A percentile compares a stretch with the other conserved stretches of the same genome.
phyloP scores from a whole-genome alignment of 371 early-diverging fungal species.

The Saksenaea vasiformis region DNA sequence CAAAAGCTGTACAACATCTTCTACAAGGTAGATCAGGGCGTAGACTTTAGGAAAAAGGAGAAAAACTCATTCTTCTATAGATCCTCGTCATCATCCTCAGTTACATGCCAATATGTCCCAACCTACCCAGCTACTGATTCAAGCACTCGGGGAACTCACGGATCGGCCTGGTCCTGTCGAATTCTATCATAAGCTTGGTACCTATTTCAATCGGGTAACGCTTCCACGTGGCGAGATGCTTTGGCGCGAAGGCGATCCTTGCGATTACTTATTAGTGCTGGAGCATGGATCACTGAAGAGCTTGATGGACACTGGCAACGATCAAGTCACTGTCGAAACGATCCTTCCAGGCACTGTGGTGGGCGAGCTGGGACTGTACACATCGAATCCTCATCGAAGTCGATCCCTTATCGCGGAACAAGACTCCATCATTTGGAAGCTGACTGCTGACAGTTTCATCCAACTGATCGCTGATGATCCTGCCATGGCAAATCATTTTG shows the following conservation, averaged over 20 bases:
- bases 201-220: slow-evolving; percentile 62
- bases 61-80: slow-evolving; percentile 1
- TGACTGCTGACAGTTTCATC: slow-evolving; percentile 59
- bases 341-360: slow-evolving; percentile 78
- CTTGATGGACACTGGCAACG: slow-evolving; percentile 33
- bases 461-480: slow-evolving; percentile 56
- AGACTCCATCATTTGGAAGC: slow-evolving; percentile 68
- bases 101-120: slow-evolving; percentile 43
- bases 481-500: slow-evolving; percentile 53
- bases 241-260: slow-evolving; percentile 68
- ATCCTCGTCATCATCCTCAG: slow-evolving; percentile 13
- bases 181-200: slow-evolving; percentile 59
- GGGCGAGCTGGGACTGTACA: slow-evolving; percentile 78
- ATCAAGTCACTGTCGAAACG: slow-evolving; percentile 55
- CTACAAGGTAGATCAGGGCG: slow-evolving; percentile 31
- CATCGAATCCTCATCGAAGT: slow-evolving; percentile 49
- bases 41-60: background rate
- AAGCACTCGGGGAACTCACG: slow-evolving; percentile 65
- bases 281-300: slow-evolving; percentile 78
- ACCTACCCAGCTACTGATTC: slow-evolving; percentile 64
- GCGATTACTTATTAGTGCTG: slow-evolving; percentile 71
- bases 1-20: slow-evolving; percentile 38
- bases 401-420: slow-evolving; percentile 67
- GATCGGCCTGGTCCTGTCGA: slow-evolving; percentile 41
- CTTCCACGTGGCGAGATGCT: slow-evolving; percentile 54